Conservation (phyloP, 2,329 filamentous ascomycete genomes). For the Aureobasidium namibiae region DNA sequence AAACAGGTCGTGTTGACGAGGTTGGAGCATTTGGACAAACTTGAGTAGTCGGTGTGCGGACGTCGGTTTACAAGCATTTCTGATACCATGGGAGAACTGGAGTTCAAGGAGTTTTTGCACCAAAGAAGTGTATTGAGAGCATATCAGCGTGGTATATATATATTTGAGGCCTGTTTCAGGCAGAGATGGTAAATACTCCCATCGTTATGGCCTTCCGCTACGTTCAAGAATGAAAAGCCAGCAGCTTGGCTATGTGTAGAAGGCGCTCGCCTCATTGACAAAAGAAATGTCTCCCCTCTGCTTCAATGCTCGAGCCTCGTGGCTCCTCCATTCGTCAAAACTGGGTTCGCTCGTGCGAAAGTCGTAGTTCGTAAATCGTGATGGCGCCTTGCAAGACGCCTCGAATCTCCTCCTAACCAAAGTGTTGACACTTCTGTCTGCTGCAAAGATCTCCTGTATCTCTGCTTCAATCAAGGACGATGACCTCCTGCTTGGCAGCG, state of each 20-base stretch:
- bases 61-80: neutral
- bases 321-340: neutral
- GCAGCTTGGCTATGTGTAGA: neutral
- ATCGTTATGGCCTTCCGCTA: neutral
- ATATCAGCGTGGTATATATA: neutral
- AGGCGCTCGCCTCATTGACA: neutral
- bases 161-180: neutral
- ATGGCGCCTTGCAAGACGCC: neutral
- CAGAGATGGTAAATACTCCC: neutral
- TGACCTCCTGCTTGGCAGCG: conserved; percentile 13
- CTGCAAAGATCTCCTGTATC: neutral
- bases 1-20: conserved; percentile 95
- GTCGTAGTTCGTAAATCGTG: neutral
- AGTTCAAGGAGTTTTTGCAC: conserved; percentile 1
- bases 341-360: neutral
- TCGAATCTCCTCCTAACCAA: neutral
- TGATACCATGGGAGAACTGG: conserved; percentile 7
- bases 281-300: neutral
- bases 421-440: neutral
- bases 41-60: conserved; percentile 55
- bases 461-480: neutral
- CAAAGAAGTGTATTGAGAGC: neutral
- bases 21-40: conserved; percentile 89
- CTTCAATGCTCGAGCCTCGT: neutral
- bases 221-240: neutral